A percentile compares a stretch with the other conserved stretches of the same genome.
phyloP scores from a whole-genome alignment of 2,329 filamentous ascomycete species.

The Cercospora sp. region DNA sequence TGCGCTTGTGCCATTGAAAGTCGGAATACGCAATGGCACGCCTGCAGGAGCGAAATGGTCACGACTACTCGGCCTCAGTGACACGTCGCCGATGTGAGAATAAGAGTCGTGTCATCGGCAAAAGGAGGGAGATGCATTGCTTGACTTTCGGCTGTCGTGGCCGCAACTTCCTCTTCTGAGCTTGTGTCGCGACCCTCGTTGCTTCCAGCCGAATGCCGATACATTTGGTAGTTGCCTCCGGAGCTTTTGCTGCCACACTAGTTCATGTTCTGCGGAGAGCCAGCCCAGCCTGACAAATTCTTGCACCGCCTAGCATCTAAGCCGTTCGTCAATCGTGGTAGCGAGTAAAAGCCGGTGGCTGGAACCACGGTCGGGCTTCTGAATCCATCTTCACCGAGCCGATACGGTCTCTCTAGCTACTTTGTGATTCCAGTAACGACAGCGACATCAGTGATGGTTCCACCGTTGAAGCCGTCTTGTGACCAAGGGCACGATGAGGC shows the following conservation, averaged over 20 bases:
- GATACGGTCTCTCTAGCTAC: background rate
- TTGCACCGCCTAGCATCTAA: background rate
- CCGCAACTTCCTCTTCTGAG: background rate
- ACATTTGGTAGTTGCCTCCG: background rate
- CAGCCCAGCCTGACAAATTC: background rate
- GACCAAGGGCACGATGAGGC: constrained; percentile 45
- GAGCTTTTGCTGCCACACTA: background rate
- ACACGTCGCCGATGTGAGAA: background rate
- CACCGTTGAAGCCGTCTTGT: constrained; percentile 42
- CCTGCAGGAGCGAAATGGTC: background rate
- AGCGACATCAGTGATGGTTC: constrained; percentile 42
- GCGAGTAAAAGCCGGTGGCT: constrained; percentile 13
- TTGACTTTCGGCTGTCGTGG: background rate
- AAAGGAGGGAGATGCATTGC: background rate
- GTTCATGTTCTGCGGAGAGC: background rate
- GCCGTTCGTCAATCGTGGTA: background rate
- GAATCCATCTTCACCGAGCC: background rate
- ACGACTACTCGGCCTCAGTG: background rate
- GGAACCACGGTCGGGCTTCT: constrained; percentile 4
- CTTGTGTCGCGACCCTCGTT: background rate
- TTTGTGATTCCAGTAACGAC: constrained; percentile 34
- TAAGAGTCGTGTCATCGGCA: background rate
- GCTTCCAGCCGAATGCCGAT: background rate
- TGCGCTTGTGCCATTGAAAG: background rate
- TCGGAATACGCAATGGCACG: background rate